These are phyloP conservation scores for Alternaria metachromatica DNA, from an alignment of 2,329 filamentous ascomycete species.

Conservation along the genomic window DNA sequence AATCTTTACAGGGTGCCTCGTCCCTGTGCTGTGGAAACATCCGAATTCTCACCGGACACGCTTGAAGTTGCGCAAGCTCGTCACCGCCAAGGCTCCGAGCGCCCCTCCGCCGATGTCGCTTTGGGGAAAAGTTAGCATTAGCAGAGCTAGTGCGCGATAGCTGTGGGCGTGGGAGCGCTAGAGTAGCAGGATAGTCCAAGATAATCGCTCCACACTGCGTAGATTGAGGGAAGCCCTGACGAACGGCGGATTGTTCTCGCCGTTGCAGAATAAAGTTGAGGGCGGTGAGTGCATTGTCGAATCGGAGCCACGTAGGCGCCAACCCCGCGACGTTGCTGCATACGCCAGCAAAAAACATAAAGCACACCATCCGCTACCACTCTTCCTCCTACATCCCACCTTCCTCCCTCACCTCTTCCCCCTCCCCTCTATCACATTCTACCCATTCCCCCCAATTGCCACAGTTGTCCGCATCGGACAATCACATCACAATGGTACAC, in stretches of 20 bases:
- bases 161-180: neutral
- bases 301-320: conserved; percentile 1
- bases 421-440: conserved; percentile 1
- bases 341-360: conserved; percentile 38
- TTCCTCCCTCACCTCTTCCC: conserved; percentile 6
- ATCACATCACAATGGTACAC: conserved; percentile 54
- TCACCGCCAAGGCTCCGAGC: neutral
- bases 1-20: neutral
- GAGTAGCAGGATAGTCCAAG: neutral
- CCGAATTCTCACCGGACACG: neutral
- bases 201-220: neutral
- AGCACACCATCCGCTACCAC: conserved; percentile 44
- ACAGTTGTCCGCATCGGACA: conserved; percentile 19
- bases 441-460: conserved; percentile 15
- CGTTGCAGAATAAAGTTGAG: neutral
- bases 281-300: conserved; percentile 8
- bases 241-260: conserved; percentile 1
- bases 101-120: neutral
- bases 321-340: conserved; percentile 14
- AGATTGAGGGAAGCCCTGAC: neutral
- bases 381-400: conserved; percentile 1
- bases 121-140: neutral
- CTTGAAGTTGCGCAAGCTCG: neutral
- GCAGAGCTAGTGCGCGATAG: neutral
- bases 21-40: neutral